phyloP scores from a whole-genome alignment of 2,329 filamentous ascomycete genomes.

The Leptographium galeiforme region DNA sequence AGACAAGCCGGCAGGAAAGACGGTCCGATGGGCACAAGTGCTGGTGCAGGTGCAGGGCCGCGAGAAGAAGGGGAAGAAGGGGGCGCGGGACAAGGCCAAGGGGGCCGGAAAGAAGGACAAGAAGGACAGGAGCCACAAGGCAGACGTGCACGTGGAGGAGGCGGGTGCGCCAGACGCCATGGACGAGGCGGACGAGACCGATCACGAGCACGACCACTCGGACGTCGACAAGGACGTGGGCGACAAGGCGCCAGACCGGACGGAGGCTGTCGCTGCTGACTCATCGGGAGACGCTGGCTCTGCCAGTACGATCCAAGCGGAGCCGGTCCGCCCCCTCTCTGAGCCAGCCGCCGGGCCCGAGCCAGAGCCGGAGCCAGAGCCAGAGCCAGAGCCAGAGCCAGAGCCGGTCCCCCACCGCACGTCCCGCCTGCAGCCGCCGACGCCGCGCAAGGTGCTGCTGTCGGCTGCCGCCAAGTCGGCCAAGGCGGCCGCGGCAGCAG shows the following conservation, averaged over 20 bases:
- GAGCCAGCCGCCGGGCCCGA: too few species aligned
- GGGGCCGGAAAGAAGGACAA: slow-evolving; percentile 4
- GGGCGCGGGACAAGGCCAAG: neutral
- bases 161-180: neutral
- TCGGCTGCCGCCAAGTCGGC: neutral
- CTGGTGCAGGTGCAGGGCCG: slow-evolving; percentile 16
- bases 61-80: neutral
- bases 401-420: too few species aligned
- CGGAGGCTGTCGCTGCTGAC: too few species aligned
- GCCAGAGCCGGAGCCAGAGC: too few species aligned
- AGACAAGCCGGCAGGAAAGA: slow-evolving; percentile 12
- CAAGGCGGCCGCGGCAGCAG: neutral
- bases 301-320: too few species aligned
- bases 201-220: too few species aligned
- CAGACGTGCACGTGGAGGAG: neutral
- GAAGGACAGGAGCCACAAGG: neutral
- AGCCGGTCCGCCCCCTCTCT: too few species aligned
- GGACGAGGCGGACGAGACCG: neutral
- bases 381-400: too few species aligned
- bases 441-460: slow-evolving; percentile 9
- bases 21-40: slow-evolving; percentile 20
- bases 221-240: too few species aligned
- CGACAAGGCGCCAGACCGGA: too few species aligned
- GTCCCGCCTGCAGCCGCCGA: slow-evolving; percentile 8
- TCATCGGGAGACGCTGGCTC: too few species aligned